Evolutionary conservation across 331 rosid species (phyloP).

Genomic region (Malus hybrid): DNA sequence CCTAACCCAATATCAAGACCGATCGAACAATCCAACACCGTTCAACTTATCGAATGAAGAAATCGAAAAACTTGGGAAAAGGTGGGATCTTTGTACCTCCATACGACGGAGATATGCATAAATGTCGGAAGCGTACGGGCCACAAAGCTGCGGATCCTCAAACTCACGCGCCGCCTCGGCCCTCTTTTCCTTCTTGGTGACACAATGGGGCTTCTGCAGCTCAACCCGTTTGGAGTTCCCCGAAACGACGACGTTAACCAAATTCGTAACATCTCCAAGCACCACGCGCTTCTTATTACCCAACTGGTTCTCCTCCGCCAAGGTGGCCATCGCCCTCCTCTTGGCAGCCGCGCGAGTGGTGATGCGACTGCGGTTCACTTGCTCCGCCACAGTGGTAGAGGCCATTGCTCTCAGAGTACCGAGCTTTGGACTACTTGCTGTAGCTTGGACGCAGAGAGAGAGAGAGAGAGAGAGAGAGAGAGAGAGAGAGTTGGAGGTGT

Average conservation of each 20-base stretch:
- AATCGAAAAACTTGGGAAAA: not conserved
- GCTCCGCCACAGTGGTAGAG: constrained; percentile 16
- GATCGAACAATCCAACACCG: not conserved
- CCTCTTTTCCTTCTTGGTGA: constrained; percentile 12
- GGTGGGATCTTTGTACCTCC: constrained; percentile 45
- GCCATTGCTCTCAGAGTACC: not conserved
- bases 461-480: not conserved
- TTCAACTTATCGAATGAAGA: not conserved
- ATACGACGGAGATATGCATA: constrained; percentile 51
- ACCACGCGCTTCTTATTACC: constrained; percentile 51
- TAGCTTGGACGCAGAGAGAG: not conserved
- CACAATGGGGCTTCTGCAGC: constrained; percentile 11
- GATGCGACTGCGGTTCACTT: constrained; percentile 14
- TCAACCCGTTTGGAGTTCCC: not conserved
- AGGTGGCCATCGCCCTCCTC: constrained; percentile 42
- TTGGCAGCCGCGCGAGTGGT: constrained; percentile 66
- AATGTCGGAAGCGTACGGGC: constrained; percentile 58
- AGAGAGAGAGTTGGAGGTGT: not conserved
- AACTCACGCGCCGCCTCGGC: not conserved
- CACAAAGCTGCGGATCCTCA: constrained; percentile 50
- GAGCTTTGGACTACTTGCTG: not conserved
- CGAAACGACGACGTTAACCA: constrained; percentile 13
- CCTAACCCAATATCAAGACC: not conserved
- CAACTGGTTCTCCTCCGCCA: constrained; percentile 16
- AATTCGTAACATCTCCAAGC: constrained; percentile 54